Percentiles rank a stretch among this genome's conserved stretches.
Evolutionary conservation across 2,329 filamentous ascomycete genomes (phyloP).

Genomic region (Cytospora piceicola): DNA sequence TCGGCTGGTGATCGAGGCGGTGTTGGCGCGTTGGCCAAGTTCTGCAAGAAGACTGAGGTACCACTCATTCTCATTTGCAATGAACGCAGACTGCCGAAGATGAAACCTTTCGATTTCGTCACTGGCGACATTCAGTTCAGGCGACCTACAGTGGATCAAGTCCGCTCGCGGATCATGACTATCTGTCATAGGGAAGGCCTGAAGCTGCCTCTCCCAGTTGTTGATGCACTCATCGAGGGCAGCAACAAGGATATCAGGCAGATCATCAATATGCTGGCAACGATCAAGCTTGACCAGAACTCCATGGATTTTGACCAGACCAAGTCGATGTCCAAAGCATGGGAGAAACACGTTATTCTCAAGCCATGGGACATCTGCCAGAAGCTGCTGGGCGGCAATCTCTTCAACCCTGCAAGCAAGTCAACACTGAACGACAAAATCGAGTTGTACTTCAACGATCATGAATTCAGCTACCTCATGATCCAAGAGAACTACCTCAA

Average conservation of each 20-base stretch:
- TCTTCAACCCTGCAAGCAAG: slow-evolving; percentile 84
- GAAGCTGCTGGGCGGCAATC: slow-evolving; percentile 85
- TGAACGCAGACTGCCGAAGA: slow-evolving; percentile 88
- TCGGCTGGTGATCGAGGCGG: slow-evolving; percentile 94
- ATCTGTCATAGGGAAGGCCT: slow-evolving; percentile 91
- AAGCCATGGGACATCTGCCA: slow-evolving; percentile 98
- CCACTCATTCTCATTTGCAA: slow-evolving; percentile 98
- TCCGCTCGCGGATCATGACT: slow-evolving; percentile 89
- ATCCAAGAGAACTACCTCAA: slow-evolving; percentile 96
- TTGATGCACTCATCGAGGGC: slow-evolving; percentile 94
- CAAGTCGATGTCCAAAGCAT: slow-evolving; percentile 94
- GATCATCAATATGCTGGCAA: slow-evolving; percentile 98
- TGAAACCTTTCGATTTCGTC: slow-evolving; percentile 94
- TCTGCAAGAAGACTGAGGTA: slow-evolving; percentile 93
- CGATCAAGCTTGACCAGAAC: slow-evolving; percentile 83
- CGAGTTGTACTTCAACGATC: slow-evolving; percentile 98
- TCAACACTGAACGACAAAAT: slow-evolving; percentile 95
- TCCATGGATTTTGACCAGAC: slow-evolving; percentile 82
- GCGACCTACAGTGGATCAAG: slow-evolving; percentile 86
- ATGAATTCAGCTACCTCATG: slow-evolving; percentile 97
- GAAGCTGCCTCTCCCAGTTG: slow-evolving; percentile 79
- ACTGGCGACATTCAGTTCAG: slow-evolving; percentile 86
- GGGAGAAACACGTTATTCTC: slow-evolving; percentile 96
- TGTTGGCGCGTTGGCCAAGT: slow-evolving; percentile 89
- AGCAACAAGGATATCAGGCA: slow-evolving; percentile 95